Conservation (phyloP, 2,329 filamentous ascomycete species). For the Teratosphaeria viscida region DNA sequence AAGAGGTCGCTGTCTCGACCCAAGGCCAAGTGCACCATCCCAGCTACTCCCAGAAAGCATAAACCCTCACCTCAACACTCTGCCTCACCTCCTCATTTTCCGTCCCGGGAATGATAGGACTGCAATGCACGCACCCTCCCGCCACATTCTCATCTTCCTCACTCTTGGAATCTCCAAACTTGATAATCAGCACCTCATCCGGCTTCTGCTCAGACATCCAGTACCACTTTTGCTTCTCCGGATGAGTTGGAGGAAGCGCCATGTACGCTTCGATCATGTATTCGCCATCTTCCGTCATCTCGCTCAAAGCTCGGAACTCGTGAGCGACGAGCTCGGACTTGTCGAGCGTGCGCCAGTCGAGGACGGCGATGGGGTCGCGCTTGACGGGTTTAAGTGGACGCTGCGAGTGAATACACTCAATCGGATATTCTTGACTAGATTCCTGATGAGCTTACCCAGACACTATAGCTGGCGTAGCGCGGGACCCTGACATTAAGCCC, state of each 20-base stretch:
- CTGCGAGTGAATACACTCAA: background rate
- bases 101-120: background rate
- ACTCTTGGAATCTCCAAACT: slow-evolving; percentile 1
- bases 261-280: slow-evolving; percentile 2
- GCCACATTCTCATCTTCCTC: background rate
- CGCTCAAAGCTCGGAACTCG: slow-evolving; percentile 1
- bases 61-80: slow-evolving; percentile 3
- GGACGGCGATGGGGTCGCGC: slow-evolving; percentile 1
- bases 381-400: slow-evolving; percentile 1
- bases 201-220: slow-evolving; percentile 2
- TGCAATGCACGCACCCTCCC: slow-evolving; percentile 1
- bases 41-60: slow-evolving; percentile 1
- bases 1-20: background rate
- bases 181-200: slow-evolving; percentile 2
- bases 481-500: background rate
- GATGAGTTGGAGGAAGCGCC: background rate
- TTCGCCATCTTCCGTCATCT: slow-evolving; percentile 1
- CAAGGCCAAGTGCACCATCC: background rate
- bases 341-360: slow-evolving; percentile 1
- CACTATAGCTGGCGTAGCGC: slow-evolving; percentile 1
- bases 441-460: background rate
- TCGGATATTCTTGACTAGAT: background rate
- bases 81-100: slow-evolving; percentile 3
- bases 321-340: background rate
- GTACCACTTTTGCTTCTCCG: slow-evolving; percentile 1